phyloP scores from a whole-genome alignment of 1,139 yeast species.

The Hyphopichia khmerensis region DNA sequence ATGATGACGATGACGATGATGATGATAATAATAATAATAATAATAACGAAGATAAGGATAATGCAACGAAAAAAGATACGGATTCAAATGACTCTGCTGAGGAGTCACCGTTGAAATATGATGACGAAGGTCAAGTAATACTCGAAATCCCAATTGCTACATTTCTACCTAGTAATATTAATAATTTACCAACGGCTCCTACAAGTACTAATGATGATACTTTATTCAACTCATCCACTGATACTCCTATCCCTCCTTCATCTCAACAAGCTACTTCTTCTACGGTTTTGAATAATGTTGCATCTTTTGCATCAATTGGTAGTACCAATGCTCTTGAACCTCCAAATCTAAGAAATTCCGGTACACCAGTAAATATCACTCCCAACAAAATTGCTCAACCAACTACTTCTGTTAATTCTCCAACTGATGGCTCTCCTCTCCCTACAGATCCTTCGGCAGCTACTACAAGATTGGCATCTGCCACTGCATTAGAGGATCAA shows the following conservation, averaged over 20 bases:
- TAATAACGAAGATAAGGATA: slow-evolving; percentile 10
- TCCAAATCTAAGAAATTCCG: neutral
- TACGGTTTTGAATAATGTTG: neutral
- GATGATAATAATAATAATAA: slow-evolving; percentile 16
- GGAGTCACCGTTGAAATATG: slow-evolving; percentile 11
- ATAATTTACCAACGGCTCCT: neutral
- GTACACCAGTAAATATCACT: neutral
- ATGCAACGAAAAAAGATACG: slow-evolving; percentile 1
- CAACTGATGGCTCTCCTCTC: neutral
- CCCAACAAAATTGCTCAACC: neutral
- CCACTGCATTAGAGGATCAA: slow-evolving; percentile 30
- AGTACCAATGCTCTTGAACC: neutral
- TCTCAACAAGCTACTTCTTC: neutral
- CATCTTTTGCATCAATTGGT: neutral
- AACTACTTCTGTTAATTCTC: neutral
- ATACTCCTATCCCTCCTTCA: slow-evolving; percentile 1
- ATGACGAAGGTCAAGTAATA: slow-evolving; percentile 29
- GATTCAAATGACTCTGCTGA: neutral
- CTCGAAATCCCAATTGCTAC: slow-evolving; percentile 25
- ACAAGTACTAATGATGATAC: slow-evolving; percentile 1
- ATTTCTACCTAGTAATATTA: neutral
- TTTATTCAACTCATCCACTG: neutral
- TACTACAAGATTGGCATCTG: slow-evolving; percentile 5
- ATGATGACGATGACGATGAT: slow-evolving; percentile 37
- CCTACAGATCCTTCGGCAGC: neutral